phyloP scores from a whole-genome alignment of 805 yeast genomes.

The Yamadazyma tumulicola region DNA sequence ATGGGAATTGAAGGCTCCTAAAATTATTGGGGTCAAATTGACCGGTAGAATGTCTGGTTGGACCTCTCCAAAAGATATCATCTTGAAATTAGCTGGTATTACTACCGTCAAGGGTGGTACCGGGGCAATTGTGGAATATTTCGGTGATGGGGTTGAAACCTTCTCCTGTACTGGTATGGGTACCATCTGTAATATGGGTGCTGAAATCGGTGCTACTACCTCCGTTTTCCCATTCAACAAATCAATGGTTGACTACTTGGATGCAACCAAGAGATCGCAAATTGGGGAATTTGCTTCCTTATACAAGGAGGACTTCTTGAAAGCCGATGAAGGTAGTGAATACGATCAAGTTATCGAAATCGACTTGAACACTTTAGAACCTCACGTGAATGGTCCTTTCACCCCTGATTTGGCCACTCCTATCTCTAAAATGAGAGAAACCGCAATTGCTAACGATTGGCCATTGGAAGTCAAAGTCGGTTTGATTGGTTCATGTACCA shows the following conservation, averaged over 20 bases:
- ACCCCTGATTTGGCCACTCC: slow-evolving; percentile 98
- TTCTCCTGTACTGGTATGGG: slow-evolving; percentile 99
- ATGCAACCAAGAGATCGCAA: slow-evolving; percentile 80
- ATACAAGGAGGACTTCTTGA: slow-evolving; percentile 60
- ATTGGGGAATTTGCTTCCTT: slow-evolving; percentile 78
- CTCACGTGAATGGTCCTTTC: slow-evolving; percentile 96
- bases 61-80: slow-evolving; percentile 96
- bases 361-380: slow-evolving; percentile 85
- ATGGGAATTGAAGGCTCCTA: slow-evolving; percentile 98
- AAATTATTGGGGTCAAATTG: slow-evolving; percentile 89
- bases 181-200: slow-evolving; percentile 99
- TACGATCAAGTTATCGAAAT: slow-evolving; percentile 92
- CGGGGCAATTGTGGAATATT: slow-evolving; percentile 93
- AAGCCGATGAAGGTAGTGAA: slow-evolving; percentile 90
- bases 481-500: slow-evolving; percentile 97
- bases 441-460: slow-evolving; percentile 85
- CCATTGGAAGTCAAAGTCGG: slow-evolving; percentile 92
- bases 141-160: slow-evolving; percentile 90
- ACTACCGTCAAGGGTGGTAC: slow-evolving; percentile 98
- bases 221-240: slow-evolving; percentile 96
- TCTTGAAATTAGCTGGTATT: slow-evolving; percentile 87
- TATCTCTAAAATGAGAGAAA: slow-evolving; percentile 78
- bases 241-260: slow-evolving; percentile 81
- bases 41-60: slow-evolving; percentile 91
- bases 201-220: slow-evolving; percentile 98